Evolutionary conservation across 176 grass and related monocot species (phyloP).

Genomic region (Poa annua): DNA sequence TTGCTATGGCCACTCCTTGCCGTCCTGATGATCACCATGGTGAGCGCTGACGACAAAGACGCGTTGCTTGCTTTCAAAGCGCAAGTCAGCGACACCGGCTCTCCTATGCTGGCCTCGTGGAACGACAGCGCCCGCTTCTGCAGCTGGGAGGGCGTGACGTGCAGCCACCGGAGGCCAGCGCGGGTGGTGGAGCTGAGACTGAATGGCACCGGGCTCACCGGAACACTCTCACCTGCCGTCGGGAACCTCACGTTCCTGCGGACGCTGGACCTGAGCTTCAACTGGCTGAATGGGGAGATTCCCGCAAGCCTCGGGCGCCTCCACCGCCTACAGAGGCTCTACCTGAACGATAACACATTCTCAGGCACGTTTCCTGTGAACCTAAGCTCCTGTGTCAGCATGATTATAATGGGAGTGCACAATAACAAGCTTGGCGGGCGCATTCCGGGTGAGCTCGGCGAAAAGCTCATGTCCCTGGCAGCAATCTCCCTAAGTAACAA

Average conservation of each 20-base stretch:
- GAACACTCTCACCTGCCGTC: background rate
- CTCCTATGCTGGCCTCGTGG: background rate
- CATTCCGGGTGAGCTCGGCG: background rate
- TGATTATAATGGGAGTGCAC: background rate
- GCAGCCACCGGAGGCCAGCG: background rate
- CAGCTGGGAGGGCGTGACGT: background rate
- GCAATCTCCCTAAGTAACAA: background rate
- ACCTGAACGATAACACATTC: background rate
- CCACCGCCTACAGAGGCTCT: background rate
- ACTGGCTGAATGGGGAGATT: constrained; percentile 1
- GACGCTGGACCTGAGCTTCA: constrained; percentile 3
- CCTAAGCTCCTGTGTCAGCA: constrained; percentile 1
- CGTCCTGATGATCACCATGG: background rate
- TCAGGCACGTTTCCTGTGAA: background rate
- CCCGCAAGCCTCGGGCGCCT: background rate
- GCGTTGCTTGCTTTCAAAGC: background rate
- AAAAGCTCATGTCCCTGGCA: background rate
- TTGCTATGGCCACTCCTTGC: background rate
- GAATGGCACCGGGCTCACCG: background rate
- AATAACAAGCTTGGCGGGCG: background rate
- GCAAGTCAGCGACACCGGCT: background rate
- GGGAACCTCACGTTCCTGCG: background rate
- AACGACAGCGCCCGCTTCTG: background rate
- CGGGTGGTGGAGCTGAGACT: constrained; percentile 9
- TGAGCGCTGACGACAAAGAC: background rate